Conservation (phyloP, 345 rosid genomes). For the Acer yangbiense region DNA sequence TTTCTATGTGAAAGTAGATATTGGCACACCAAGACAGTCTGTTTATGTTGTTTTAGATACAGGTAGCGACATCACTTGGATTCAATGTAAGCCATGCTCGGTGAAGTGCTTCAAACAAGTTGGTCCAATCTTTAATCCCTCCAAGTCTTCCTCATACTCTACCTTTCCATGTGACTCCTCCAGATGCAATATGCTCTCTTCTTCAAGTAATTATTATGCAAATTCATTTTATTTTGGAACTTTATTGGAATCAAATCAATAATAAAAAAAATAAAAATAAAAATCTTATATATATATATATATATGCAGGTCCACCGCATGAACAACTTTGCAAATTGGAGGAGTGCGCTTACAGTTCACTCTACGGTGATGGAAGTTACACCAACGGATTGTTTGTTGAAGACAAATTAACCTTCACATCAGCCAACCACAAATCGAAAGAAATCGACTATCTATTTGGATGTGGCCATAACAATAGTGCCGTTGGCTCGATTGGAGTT, state of each 20-base stretch:
- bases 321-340: slow-evolving; percentile 15
- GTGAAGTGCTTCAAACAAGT: slow-evolving; percentile 25
- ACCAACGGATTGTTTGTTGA: background rate
- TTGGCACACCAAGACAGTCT: slow-evolving; percentile 26
- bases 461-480: slow-evolving; percentile 23
- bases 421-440: background rate
- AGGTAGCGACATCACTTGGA: slow-evolving; percentile 38
- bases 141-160: slow-evolving; percentile 23
- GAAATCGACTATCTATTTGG: slow-evolving; percentile 27
- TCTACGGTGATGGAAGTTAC: slow-evolving; percentile 22
- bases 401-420: background rate
- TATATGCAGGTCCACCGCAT: background rate
- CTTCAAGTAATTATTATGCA: background rate
- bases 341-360: slow-evolving; percentile 24
- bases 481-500: background rate
- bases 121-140: slow-evolving; percentile 27
- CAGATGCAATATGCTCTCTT: background rate
- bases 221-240: too few species aligned
- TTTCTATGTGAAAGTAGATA: slow-evolving; percentile 24
- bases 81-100: slow-evolving; percentile 34
- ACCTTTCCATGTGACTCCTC: slow-evolving; percentile 21
- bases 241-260: too few species aligned
- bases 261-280: too few species aligned
- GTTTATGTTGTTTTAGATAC: slow-evolving; percentile 28
- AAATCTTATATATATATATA: background rate